phyloP scores from a whole-genome alignment of 768 basidiomycete species.

The Panellus pusillus region DNA sequence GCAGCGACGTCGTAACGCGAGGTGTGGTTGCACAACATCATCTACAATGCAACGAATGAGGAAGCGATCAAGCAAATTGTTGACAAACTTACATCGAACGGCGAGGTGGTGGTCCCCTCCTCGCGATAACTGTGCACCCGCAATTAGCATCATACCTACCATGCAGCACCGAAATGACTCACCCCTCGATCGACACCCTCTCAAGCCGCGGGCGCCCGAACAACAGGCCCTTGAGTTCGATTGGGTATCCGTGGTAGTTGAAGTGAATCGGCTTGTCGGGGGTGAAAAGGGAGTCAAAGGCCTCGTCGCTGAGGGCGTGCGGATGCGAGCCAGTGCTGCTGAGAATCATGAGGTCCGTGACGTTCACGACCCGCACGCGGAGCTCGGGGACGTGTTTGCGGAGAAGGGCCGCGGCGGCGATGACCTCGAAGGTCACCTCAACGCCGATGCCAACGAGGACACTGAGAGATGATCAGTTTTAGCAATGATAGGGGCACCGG shows the following conservation, averaged over 20 bases:
- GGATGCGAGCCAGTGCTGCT: slow-evolving; percentile 70
- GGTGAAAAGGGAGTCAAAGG: slow-evolving; percentile 74
- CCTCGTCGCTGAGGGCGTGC: slow-evolving; percentile 61
- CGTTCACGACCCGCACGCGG: slow-evolving; percentile 84
- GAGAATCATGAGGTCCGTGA: slow-evolving; percentile 88
- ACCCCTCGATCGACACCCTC: slow-evolving; percentile 57
- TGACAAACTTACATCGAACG: slow-evolving; percentile 60
- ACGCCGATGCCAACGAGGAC: slow-evolving; percentile 87
- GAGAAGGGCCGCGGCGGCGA: slow-evolving; percentile 81
- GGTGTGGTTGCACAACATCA: slow-evolving; percentile 73
- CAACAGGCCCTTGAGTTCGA: slow-evolving; percentile 67
- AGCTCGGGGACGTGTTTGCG: slow-evolving; percentile 68
- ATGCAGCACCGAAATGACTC: slow-evolving; percentile 11
- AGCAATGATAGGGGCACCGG: background rate
- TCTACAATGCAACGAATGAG: slow-evolving; percentile 37
- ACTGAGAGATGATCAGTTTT: slow-evolving; percentile 39
- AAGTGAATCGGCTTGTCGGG: slow-evolving; percentile 66
- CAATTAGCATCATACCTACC: background rate
- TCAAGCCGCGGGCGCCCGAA: slow-evolving; percentile 53
- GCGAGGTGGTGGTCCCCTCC: slow-evolving; percentile 80
- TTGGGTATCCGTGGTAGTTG: slow-evolving; percentile 84
- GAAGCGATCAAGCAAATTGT: background rate
- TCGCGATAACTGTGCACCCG: slow-evolving; percentile 49
- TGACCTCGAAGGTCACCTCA: slow-evolving; percentile 86
- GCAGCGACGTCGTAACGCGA: slow-evolving; percentile 68